Conservation (phyloP, 352 stramenopile species). For the Globisporangium camurandrum region DNA sequence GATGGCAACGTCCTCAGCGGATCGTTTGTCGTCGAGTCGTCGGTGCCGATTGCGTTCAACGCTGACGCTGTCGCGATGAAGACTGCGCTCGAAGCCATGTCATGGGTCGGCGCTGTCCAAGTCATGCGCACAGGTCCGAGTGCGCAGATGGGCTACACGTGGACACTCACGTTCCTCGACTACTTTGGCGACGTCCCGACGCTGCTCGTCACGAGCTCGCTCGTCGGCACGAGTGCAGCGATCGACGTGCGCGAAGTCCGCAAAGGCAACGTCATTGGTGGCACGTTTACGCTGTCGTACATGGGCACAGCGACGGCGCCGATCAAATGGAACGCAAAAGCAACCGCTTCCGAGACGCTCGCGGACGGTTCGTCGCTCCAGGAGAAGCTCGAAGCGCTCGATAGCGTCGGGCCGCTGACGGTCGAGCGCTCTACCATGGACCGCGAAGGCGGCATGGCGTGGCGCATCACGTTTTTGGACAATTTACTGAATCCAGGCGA, state of each 20-base stretch:
- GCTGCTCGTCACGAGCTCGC: conserved; percentile 45
- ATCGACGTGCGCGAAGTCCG: conserved; percentile 54
- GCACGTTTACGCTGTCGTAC: conserved; percentile 57
- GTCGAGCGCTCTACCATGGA: conserved; percentile 37
- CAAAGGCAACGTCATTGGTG: conserved; percentile 64
- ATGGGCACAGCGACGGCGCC: conserved; percentile 22
- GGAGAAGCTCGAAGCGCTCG: conserved; percentile 62
- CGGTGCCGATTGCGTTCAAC: conserved; percentile 47
- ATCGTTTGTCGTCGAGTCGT: conserved; percentile 62
- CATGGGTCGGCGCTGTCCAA: conserved; percentile 53
- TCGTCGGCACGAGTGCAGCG: conserved; percentile 49
- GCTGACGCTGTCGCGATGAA: conserved; percentile 40
- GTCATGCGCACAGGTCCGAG: conserved; percentile 38
- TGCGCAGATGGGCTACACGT: conserved; percentile 59
- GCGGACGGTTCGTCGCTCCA: conserved; percentile 57
- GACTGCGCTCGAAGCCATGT: conserved; percentile 42
- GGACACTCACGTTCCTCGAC: conserved; percentile 70
- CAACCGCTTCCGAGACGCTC: conserved; percentile 22
- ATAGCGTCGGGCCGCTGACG: conserved; percentile 33
- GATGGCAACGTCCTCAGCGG: conserved; percentile 71
- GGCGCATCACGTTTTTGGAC: conserved; percentile 75
- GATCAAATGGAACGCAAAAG: conserved; percentile 42
- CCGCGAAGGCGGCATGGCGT: conserved; percentile 49
- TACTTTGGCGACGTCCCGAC: conserved; percentile 59
- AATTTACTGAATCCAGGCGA: conserved; percentile 55